These are phyloP conservation scores for Fusarium sp. DNA, from an alignment of 2,329 filamentous ascomycete genomes.

Conservation along the genomic window DNA sequence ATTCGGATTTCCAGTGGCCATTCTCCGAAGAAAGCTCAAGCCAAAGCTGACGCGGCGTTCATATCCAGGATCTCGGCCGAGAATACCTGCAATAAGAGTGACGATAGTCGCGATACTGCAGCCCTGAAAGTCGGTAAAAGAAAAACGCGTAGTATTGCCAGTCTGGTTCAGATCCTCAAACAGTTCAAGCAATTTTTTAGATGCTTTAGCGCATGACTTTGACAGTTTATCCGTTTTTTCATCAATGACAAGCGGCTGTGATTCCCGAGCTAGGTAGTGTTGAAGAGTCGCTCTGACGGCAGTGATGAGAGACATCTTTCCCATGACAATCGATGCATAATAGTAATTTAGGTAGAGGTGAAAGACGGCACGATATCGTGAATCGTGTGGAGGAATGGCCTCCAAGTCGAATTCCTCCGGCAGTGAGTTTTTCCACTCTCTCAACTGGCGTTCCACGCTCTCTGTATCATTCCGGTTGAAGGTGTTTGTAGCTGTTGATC, in stretches of 20 bases:
- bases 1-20: background rate
- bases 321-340: background rate
- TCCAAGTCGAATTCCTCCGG: background rate
- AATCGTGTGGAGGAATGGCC: background rate
- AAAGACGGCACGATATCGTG: background rate
- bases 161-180: background rate
- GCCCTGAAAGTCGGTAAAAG: background rate
- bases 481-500: background rate
- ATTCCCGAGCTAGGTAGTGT: background rate
- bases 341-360: background rate
- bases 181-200: background rate
- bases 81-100: background rate
- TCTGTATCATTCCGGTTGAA: background rate
- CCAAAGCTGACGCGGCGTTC: background rate
- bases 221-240: background rate
- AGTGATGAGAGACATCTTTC: background rate
- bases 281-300: background rate
- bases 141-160: background rate
- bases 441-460: background rate
- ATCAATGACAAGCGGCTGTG: background rate
- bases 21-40: background rate
- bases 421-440: background rate
- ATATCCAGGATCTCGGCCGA: background rate
- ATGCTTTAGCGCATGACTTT: background rate
- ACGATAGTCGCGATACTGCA: constrained; percentile 1